phyloP scores from a whole-genome alignment of 805 yeast genomes.

The Lipomyces japonicus region DNA sequence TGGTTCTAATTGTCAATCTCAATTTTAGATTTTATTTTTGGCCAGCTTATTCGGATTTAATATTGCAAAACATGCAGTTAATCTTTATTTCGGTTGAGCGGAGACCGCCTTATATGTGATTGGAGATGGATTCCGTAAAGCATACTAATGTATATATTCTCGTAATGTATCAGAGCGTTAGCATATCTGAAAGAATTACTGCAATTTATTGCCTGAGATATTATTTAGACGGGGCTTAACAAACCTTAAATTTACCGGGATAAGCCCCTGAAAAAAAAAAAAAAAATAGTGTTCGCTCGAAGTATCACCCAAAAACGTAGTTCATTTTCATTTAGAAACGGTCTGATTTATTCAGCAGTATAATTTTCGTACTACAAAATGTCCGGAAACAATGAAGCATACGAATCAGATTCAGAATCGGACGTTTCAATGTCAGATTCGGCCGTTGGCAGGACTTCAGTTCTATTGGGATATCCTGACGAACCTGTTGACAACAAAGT shows the following conservation, averaged over 20 bases:
- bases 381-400: conserved; percentile 9
- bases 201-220: too few relatives aligned
- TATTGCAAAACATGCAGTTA: conserved; percentile 63
- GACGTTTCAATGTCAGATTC: conserved; percentile 6
- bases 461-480: conserved; percentile 38
- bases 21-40: conserved; percentile 54
- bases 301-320: too few relatives aligned
- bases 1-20: conserved; percentile 57
- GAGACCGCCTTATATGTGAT: too few relatives aligned
- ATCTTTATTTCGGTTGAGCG: conserved; percentile 40
- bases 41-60: conserved; percentile 65
- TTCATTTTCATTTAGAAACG: neutral
- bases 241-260: too few relatives aligned
- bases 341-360: neutral
- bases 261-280: too few relatives aligned
- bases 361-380: conserved; percentile 1
- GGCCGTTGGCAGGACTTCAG: conserved; percentile 32
- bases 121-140: too few relatives aligned
- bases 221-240: too few relatives aligned
- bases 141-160: too few relatives aligned
- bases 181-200: too few relatives aligned
- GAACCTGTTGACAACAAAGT: conserved; percentile 30
- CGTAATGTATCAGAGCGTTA: too few relatives aligned
- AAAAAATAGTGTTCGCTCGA: too few relatives aligned
- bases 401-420: conserved; percentile 27